Evolutionary conservation across 257 asterid genomes (phyloP).

Genomic region (Solanum raphanifolium): DNA sequence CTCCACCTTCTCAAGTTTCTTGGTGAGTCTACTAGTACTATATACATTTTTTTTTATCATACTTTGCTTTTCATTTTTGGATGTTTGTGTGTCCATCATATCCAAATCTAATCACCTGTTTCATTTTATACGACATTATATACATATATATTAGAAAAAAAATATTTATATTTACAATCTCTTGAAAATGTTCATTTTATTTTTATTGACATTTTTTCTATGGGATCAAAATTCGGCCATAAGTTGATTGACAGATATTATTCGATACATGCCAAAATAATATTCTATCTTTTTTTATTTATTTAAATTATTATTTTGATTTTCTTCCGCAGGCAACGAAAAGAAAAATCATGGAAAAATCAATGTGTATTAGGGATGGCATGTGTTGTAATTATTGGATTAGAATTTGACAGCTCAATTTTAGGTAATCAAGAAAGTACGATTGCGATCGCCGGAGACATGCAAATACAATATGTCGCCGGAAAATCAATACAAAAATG

Average conservation of each 20-base stretch:
- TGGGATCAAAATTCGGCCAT: too few species aligned
- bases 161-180: too few species aligned
- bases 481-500: constrained; percentile 15
- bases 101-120: too few species aligned
- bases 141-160: too few species aligned
- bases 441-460: constrained; percentile 22
- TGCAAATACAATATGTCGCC: neutral
- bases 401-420: constrained; percentile 17
- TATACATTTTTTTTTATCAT: neutral
- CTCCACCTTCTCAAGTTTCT: constrained; percentile 14
- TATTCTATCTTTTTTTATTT: neutral
- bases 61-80: neutral
- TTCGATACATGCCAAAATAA: too few species aligned
- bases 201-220: too few species aligned
- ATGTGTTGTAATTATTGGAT: constrained; percentile 37
- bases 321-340: constrained; percentile 19
- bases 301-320: neutral
- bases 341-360: constrained; percentile 35
- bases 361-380: constrained; percentile 27
- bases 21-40: constrained; percentile 17
- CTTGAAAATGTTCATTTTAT: too few species aligned
- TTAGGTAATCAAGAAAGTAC: constrained; percentile 2
- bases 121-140: too few species aligned
- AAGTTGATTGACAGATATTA: too few species aligned
- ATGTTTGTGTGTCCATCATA: neutral